Conservation (phyloP, 345 rosid genomes). For the Nephelium lappaceum region DNA sequence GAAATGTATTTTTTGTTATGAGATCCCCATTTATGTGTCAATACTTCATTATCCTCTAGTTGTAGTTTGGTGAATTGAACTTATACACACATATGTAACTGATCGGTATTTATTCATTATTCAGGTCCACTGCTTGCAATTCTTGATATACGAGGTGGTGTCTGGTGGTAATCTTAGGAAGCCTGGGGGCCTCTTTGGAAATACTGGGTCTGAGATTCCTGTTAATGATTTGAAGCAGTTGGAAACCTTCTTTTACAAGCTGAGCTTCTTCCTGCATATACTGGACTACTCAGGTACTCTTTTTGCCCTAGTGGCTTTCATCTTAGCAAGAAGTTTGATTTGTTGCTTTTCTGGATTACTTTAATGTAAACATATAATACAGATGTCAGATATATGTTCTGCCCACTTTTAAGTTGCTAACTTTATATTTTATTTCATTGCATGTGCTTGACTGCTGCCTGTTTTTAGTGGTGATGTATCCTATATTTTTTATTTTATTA, state of each 20-base stretch:
- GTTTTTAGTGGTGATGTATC: neutral
- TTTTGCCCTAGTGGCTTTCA: constrained; percentile 10
- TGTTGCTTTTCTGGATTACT: neutral
- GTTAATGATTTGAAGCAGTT: constrained; percentile 88
- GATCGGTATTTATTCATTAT: constrained; percentile 6
- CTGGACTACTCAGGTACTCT: constrained; percentile 86
- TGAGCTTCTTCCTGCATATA: constrained; percentile 94
- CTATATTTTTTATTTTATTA: neutral
- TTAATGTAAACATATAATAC: neutral
- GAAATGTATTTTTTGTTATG: neutral
- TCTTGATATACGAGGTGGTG: constrained; percentile 93
- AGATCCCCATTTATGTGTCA: neutral
- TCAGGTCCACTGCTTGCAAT: constrained; percentile 96
- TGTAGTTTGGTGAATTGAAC: neutral
- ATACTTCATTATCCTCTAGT: neutral
- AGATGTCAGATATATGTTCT: neutral
- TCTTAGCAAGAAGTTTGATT: neutral
- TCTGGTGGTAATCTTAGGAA: constrained; percentile 99
- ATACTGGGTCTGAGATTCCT: constrained; percentile 97
- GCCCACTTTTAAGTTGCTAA: neutral
- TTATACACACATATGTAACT: neutral
- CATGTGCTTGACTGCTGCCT: constrained; percentile 1
- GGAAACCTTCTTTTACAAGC: constrained; percentile 97
- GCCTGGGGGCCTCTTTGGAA: constrained; percentile 98
- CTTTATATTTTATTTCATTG: neutral